phyloP scores from a whole-genome alignment of 768 basidiomycete species.

The Calocera cornea region DNA sequence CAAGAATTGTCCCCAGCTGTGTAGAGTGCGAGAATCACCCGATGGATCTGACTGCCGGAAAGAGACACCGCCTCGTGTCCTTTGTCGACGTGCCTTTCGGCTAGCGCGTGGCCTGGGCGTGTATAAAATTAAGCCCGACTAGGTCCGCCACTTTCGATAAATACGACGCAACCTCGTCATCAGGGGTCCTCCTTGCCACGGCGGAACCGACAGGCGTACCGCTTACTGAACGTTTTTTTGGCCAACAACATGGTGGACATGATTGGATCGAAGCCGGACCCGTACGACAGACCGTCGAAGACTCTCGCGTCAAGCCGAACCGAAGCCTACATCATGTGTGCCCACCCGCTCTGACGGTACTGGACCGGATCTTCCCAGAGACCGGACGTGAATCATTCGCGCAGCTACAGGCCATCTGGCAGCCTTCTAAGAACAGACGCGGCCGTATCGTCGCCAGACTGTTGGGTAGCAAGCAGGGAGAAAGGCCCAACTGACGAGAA shows the following conservation, averaged over 20 bases:
- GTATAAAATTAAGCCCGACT: constrained; percentile 3
- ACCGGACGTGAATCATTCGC: background rate
- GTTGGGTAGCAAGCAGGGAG: background rate
- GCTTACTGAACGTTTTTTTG: background rate
- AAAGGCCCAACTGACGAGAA: background rate
- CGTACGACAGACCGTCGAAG: background rate
- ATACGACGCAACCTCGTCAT: background rate
- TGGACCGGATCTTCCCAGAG: background rate
- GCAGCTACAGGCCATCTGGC: background rate
- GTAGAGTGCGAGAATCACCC: constrained; percentile 5
- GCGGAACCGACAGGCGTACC: background rate
- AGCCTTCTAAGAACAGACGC: background rate
- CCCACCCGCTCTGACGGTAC: background rate
- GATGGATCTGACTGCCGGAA: constrained; percentile 1
- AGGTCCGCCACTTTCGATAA: background rate
- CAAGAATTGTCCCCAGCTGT: constrained; percentile 1
- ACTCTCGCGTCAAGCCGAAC: background rate
- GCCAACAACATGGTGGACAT: background rate
- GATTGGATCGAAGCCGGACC: constrained; percentile 1
- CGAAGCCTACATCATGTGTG: background rate
- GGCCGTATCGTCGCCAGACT: background rate
- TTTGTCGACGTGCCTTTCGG: constrained; percentile 3
- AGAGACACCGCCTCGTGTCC: constrained; percentile 3
- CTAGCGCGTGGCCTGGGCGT: background rate
- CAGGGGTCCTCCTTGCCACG: background rate